A percentile compares a stretch with the other conserved stretches of the same genome.
phyloP scores from a whole-genome alignment of 176 grass and related monocot genomes.

The Oryza meyeriana region DNA sequence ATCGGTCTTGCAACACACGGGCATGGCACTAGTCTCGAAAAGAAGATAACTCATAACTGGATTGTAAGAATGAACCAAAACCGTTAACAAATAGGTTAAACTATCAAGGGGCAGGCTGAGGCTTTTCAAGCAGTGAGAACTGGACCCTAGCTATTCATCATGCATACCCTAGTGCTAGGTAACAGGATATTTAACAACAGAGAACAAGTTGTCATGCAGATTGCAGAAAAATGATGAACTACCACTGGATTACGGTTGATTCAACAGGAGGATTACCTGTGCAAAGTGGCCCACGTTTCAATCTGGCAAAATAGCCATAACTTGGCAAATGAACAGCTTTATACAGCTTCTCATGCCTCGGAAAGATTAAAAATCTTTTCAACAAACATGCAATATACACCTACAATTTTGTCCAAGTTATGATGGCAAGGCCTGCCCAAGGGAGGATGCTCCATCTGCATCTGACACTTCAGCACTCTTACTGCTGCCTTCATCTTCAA shows the following conservation, averaged over 20 bases:
- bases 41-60: not conserved
- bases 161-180: not conserved
- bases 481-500: slow-evolving; percentile 43
- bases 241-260: too few relatives aligned
- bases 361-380: not conserved
- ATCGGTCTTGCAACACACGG: too few relatives aligned
- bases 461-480: slow-evolving; percentile 24
- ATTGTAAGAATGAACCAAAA: not conserved
- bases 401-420: slow-evolving; percentile 14
- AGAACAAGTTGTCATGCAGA: not conserved
- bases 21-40: too few relatives aligned
- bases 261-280: too few relatives aligned
- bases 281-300: not conserved
- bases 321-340: not conserved
- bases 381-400: slow-evolving; percentile 4
- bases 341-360: slow-evolving; percentile 13
- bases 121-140: not conserved
- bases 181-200: not conserved
- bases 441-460: slow-evolving; percentile 36
- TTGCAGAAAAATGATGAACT: not conserved
- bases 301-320: slow-evolving; percentile 1
- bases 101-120: not conserved
- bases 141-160: not conserved
- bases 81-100: not conserved
- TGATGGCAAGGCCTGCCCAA: slow-evolving; percentile 37